A percentile compares a stretch with the other conserved stretches of the same genome.
Conservation (phyloP, 495 filamentous ascomycete species). For the Neurospora sp. region DNA sequence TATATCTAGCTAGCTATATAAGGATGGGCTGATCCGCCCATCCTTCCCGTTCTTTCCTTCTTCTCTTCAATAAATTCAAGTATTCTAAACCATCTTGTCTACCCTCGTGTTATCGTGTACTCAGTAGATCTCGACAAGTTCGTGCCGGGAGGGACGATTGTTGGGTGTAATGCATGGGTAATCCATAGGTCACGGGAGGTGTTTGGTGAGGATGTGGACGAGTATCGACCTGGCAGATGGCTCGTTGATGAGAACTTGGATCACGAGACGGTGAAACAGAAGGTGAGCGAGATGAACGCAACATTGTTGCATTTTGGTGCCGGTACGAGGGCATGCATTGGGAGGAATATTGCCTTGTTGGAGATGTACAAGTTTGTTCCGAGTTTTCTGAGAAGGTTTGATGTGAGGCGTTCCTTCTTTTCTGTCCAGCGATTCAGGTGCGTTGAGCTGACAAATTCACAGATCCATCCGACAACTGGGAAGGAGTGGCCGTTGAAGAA, state of each 20-base stretch:
- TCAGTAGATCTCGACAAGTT: too few relatives aligned
- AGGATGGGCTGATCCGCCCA: too few relatives aligned
- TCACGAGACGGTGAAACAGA: constrained; percentile 21
- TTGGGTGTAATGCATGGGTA: constrained; percentile 48
- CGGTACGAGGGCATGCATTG: constrained; percentile 53
- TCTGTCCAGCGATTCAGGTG: neutral
- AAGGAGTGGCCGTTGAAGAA: neutral
- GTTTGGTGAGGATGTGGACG: constrained; percentile 34
- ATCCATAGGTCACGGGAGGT: constrained; percentile 36
- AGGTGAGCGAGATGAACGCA: constrained; percentile 29
- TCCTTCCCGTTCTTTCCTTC: too few relatives aligned
- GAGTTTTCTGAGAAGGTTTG: constrained; percentile 46
- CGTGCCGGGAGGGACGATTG: constrained; percentile 41
- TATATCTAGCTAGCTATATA: too few relatives aligned
- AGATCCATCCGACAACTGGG: neutral
- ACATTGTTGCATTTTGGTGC: constrained; percentile 43
- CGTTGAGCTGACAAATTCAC: neutral
- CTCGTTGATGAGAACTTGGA: constrained; percentile 10
- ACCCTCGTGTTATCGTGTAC: too few relatives aligned
- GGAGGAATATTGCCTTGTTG: constrained; percentile 51
- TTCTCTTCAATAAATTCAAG: too few relatives aligned
- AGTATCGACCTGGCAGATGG: constrained; percentile 43
- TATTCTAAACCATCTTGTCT: too few relatives aligned
- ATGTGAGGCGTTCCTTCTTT: constrained; percentile 6
- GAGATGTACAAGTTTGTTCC: constrained; percentile 60